Evolutionary conservation across 306 rosid genomes (phyloP).

Genomic region (Lathyrus tuberosus): DNA sequence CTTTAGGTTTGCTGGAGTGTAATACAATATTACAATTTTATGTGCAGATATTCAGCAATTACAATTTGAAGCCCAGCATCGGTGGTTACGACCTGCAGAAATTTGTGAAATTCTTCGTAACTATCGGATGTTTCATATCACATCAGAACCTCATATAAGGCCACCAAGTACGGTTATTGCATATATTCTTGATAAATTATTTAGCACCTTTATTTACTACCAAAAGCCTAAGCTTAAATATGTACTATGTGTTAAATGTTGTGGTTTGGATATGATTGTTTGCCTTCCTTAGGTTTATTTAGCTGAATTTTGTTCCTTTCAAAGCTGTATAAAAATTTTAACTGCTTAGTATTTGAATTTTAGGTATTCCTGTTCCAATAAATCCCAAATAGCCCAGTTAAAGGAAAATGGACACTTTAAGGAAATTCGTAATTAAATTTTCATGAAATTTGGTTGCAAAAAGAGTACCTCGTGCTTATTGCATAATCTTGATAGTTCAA

Average conservation of each 20-base stretch:
- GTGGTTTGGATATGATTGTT: conserved; percentile 24
- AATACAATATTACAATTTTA: conserved; percentile 17
- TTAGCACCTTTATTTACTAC: not conserved
- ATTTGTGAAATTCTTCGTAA: conserved; percentile 93
- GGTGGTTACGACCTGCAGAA: conserved; percentile 96
- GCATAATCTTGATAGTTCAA: conserved; percentile 10
- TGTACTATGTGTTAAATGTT: conserved; percentile 10
- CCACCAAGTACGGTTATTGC: conserved; percentile 73
- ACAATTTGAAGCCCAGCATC: conserved; percentile 74
- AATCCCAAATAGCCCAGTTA: conserved; percentile 14
- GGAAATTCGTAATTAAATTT: not conserved
- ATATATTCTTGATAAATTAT: conserved; percentile 26
- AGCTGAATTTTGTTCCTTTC: conserved; percentile 29
- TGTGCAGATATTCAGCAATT: conserved; percentile 75
- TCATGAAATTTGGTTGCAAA: conserved; percentile 24
- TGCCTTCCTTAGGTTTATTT: conserved; percentile 20
- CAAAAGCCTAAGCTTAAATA: not conserved
- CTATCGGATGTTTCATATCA: conserved; percentile 64
- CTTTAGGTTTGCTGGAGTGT: conserved; percentile 26
- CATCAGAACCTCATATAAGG: conserved; percentile 80
- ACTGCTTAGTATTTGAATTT: conserved; percentile 28
- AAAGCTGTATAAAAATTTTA: conserved; percentile 17
- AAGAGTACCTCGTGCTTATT: conserved; percentile 3
- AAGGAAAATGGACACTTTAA: conserved; percentile 11
- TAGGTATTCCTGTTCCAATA: conserved; percentile 11